Evolutionary conservation across 805 yeast species (phyloP).

Genomic region (Myxozyma vanderwaltii): DNA sequence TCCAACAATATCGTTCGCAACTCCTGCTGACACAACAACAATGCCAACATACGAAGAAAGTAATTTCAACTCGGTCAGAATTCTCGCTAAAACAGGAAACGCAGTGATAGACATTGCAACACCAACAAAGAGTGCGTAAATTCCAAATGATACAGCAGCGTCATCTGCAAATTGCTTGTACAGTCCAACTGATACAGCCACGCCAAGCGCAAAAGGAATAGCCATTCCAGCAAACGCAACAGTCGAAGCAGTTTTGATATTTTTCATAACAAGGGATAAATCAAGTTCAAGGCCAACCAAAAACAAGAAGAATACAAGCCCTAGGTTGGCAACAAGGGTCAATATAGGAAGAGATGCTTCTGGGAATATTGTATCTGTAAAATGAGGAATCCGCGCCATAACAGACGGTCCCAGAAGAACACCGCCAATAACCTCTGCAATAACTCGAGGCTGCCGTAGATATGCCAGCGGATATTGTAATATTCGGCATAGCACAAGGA

Average conservation of each 20-base stretch:
- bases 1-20: slow-evolving; percentile 75
- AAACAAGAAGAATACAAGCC: slow-evolving; percentile 72
- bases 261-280: slow-evolving; percentile 60
- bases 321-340: slow-evolving; percentile 70
- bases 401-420: slow-evolving; percentile 75
- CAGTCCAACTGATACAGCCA: slow-evolving; percentile 67
- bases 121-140: slow-evolving; percentile 77
- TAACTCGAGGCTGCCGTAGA: slow-evolving; percentile 75
- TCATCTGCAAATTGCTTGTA: slow-evolving; percentile 50
- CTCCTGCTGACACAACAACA: slow-evolving; percentile 79
- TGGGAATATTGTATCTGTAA: slow-evolving; percentile 68
- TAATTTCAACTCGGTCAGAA: slow-evolving; percentile 69
- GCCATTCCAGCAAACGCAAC: slow-evolving; percentile 76
- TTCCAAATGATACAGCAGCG: slow-evolving; percentile 57
- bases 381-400: slow-evolving; percentile 69
- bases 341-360: slow-evolving; percentile 61
- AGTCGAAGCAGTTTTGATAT: slow-evolving; percentile 60
- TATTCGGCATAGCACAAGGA: slow-evolving; percentile 57
- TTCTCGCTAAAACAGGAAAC: slow-evolving; percentile 80
- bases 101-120: slow-evolving; percentile 86
- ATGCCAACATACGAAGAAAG: slow-evolving; percentile 50
- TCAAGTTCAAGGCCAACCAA: slow-evolving; percentile 82
- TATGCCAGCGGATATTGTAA: slow-evolving; percentile 61
- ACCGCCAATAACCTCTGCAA: slow-evolving; percentile 80
- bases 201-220: slow-evolving; percentile 78